Evolutionary conservation across 345 rosid genomes (phyloP).

Genomic region (Bretschneidera sinensis): DNA sequence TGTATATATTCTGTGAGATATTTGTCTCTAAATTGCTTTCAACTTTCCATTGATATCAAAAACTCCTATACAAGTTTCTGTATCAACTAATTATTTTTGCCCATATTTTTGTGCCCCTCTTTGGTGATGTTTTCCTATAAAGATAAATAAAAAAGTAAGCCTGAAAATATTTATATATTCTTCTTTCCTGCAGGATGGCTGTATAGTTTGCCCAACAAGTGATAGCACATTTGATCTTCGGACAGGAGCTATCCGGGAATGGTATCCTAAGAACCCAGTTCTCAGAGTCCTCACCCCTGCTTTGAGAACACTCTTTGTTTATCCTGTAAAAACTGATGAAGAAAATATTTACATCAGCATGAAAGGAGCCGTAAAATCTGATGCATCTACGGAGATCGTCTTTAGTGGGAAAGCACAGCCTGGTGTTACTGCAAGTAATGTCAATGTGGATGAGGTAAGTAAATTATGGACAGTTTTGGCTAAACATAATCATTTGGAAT

Average conservation of each 20-base stretch:
- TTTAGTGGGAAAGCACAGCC: slow-evolving; percentile 95
- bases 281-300: slow-evolving; percentile 83
- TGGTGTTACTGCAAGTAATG: slow-evolving; percentile 75
- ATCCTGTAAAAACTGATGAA: slow-evolving; percentile 69
- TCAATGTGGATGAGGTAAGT: slow-evolving; percentile 85
- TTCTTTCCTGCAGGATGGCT: slow-evolving; percentile 59
- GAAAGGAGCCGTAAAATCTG: slow-evolving; percentile 37
- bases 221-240: slow-evolving; percentile 82
- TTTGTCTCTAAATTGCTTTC: too few species aligned
- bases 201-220: slow-evolving; percentile 87
- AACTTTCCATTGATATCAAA: too few species aligned
- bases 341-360: slow-evolving; percentile 72
- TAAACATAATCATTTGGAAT: background rate
- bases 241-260: slow-evolving; percentile 69
- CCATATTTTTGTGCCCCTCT: background rate
- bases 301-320: slow-evolving; percentile 57
- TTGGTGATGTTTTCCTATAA: background rate
- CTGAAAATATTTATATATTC: background rate
- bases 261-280: slow-evolving; percentile 95
- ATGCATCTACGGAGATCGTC: slow-evolving; percentile 80
- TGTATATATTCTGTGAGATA: too few species aligned
- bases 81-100: too few species aligned
- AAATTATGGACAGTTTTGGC: background rate
- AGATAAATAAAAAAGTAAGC: slow-evolving; percentile 1
- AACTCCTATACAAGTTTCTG: too few species aligned